Base-by-base conservation (phyloP, 108 stramenopile species). In the Cyclotella distinguenda region DNA sequence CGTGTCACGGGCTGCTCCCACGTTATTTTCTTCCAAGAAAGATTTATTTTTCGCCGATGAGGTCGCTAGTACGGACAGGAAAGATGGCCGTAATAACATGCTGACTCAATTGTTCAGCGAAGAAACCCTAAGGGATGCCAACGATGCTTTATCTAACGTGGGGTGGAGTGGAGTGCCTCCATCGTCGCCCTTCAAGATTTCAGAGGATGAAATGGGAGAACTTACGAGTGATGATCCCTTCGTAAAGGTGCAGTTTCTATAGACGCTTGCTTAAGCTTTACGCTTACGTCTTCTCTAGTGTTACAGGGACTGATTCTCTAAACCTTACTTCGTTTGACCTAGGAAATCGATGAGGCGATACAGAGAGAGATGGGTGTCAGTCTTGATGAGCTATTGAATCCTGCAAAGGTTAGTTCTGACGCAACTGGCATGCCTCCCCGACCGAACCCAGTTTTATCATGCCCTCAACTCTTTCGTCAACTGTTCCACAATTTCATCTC, bases 311-410 rank as follows among this genome's bases (percentile, higher is more conserved):
- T n/a, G n/a, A n/a, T n/a, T n/a, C n/a, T n/a, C n/a, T n/a, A n/a
- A n/a, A n/a, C n/a, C n/a, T n/a, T n/a, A n/a, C 18, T 84, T 80
- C 89, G 88, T 7, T 88, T 95, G 50, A 88, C 89, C 1, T 35
- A 79, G 45, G 62, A 67, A 23, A 90, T 95, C 50, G 85, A 92
- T 77, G 84, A 68, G 9, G 73, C 78, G 22, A 84, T 95, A 56
- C 86, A 78, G 44, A 30, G 58, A 27, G 87, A 88, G 55, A 79
- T 84, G 57, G 90, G 90, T 12, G 90, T 89, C 1, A 66, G 69
- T 8, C 62, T 95, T 44, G 94, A 92, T 62, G 88, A 87, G 34
- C 66, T 95, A 44, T 58, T 95, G 46, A 95, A 95, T 80, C 94
- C 94, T 36, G 94, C 94, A 59, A 95, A 92, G 78, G 82, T 86